A percentile compares a stretch with the other conserved stretches of the same genome.
Conservation (phyloP, 73 alveolate species). For the Vitrella brassicaformis region DNA sequence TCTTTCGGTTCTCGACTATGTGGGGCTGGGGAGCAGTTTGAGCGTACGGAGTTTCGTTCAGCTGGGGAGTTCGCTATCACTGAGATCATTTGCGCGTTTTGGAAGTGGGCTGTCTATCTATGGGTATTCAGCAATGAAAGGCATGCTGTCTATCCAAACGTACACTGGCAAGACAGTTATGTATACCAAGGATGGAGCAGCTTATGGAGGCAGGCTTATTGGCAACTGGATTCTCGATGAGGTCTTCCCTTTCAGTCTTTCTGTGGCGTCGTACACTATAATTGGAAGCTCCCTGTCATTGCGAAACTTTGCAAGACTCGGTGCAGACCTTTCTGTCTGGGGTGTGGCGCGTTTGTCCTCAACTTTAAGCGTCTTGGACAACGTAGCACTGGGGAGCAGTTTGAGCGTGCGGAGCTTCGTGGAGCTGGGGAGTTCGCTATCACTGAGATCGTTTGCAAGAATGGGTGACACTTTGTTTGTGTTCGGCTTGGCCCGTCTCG, state of each 20-base stretch:
- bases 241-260: too few relatives aligned
- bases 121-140: too few relatives aligned
- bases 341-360: slow-evolving; percentile 9
- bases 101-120: background rate
- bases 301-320: slow-evolving; percentile 9
- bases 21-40: background rate
- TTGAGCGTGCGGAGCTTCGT: background rate
- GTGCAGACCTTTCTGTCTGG: background rate
- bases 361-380: background rate
- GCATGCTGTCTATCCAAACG: too few relatives aligned
- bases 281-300: slow-evolving; percentile 5
- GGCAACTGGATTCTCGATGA: too few relatives aligned
- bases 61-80: background rate
- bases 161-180: too few relatives aligned
- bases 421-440: background rate
- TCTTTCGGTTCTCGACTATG: slow-evolving; percentile 4
- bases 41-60: background rate
- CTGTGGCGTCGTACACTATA: too few relatives aligned
- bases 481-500: slow-evolving; percentile 13
- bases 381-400: slow-evolving; percentile 3
- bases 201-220: too few relatives aligned
- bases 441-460: slow-evolving; percentile 1
- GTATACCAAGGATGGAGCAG: too few relatives aligned
- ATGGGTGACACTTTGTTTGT: slow-evolving; percentile 7
- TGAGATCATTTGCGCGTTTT: slow-evolving; percentile 3